Evolutionary conservation across 179 eudicot species (phyloP).

Genomic region (Silene coronaria): DNA sequence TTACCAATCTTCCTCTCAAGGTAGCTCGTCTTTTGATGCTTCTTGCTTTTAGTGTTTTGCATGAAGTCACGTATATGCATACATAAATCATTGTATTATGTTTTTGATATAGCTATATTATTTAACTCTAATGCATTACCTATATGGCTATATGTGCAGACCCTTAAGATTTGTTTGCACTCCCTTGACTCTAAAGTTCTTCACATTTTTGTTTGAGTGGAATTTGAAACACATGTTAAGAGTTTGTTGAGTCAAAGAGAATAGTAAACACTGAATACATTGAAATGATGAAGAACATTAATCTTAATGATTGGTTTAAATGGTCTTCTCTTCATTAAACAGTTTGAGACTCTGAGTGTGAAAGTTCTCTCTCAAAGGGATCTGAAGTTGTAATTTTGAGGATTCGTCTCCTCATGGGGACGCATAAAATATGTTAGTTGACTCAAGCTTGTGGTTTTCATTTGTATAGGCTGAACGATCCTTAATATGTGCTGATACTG

Average conservation of each 20-base stretch:
- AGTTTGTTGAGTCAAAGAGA: no score
- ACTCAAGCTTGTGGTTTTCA: constrained; percentile 5
- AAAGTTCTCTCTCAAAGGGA: not conserved
- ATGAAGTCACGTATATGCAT: not conserved
- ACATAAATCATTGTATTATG: not conserved
- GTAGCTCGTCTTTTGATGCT: constrained; percentile 27
- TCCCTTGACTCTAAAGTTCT: not conserved
- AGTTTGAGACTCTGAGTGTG: no score
- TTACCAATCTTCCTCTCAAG: constrained; percentile 80
- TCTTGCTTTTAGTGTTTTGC: not conserved
- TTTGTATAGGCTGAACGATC: constrained; percentile 72
- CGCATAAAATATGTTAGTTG: not conserved
- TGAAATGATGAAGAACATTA: not conserved
- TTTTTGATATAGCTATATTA: not conserved
- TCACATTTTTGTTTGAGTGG: no score
- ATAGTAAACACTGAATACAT: not conserved
- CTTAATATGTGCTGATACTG: constrained; percentile 88
- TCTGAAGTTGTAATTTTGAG: not conserved
- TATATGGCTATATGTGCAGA: constrained; percentile 3
- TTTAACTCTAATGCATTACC: not conserved
- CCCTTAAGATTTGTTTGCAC: not conserved
- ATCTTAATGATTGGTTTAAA: not conserved
- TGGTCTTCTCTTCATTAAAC: not conserved
- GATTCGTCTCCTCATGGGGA: not conserved
- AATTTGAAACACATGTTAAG: no score